Evolutionary conservation across 1,284 basidiomycete genomes (phyloP).

Genomic region (Phellopilus nigrolimitatus): DNA sequence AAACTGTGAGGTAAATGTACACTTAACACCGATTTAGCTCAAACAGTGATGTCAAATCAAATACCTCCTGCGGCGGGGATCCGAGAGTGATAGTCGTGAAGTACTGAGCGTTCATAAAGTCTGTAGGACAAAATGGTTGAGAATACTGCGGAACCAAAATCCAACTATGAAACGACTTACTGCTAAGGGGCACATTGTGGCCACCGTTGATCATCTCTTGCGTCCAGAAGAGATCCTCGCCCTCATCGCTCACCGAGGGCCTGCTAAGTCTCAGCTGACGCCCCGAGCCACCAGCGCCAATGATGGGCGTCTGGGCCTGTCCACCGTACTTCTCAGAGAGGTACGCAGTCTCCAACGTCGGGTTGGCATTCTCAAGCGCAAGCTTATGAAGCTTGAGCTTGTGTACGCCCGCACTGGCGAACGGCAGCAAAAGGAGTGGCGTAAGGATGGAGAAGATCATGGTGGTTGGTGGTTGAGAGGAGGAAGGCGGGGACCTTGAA

Average conservation of each 20-base stretch:
- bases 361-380: constrained; percentile 53
- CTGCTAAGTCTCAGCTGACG: constrained; percentile 53
- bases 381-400: constrained; percentile 87
- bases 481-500: no score
- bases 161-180: constrained; percentile 45
- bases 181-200: constrained; percentile 86
- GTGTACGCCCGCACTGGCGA: constrained; percentile 67
- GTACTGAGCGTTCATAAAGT: constrained; percentile 99
- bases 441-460: constrained; percentile 65
- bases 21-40: constrained; percentile 51
- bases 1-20: constrained; percentile 41
- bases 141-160: constrained; percentile 3
- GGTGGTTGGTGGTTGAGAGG: constrained; percentile 38
- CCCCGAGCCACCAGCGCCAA: constrained; percentile 70
- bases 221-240: constrained; percentile 75
- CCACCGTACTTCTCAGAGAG: constrained; percentile 86
- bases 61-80: constrained; percentile 69
- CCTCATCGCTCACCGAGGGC: constrained; percentile 38
- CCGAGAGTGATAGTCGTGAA: constrained; percentile 87
- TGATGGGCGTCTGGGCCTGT: constrained; percentile 56
- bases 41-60: constrained; percentile 22
- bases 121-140: constrained; percentile 36
- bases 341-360: constrained; percentile 72
- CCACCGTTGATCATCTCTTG: constrained; percentile 70
- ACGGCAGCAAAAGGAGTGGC: constrained; percentile 60